Evolutionary conservation across 352 stramenopile genomes (phyloP).

Genomic region (Phytopythium cucurbitacearum): DNA sequence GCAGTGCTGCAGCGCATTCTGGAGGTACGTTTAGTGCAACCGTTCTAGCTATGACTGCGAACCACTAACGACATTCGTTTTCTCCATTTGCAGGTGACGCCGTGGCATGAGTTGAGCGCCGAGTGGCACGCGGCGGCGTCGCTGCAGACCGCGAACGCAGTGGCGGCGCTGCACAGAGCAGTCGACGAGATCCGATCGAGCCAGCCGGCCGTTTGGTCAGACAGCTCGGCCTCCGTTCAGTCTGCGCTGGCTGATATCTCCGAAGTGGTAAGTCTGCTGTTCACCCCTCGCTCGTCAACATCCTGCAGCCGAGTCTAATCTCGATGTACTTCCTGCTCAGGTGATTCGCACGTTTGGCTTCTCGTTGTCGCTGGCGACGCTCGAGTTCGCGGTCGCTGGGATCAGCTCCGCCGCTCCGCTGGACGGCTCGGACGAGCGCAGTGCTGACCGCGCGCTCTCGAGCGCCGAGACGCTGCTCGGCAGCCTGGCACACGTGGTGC

Average conservation of each 20-base stretch:
- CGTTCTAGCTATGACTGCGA: conserved; percentile 10
- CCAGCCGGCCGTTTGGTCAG: neutral
- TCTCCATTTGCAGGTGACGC: neutral
- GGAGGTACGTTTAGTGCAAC: neutral
- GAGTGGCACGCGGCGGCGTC: conserved; percentile 32
- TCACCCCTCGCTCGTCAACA: too few relatives aligned
- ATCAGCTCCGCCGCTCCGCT: neutral
- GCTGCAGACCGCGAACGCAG: conserved; percentile 34
- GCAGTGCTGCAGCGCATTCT: conserved; percentile 24
- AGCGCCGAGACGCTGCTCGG: conserved; percentile 29
- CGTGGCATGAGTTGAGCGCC: conserved; percentile 26
- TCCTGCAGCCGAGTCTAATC: neutral
- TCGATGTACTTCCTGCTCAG: neutral
- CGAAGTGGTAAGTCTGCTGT: neutral
- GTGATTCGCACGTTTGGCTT: neutral
- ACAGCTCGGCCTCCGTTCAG: neutral
- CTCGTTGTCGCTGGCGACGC: conserved; percentile 1
- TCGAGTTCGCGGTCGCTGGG: conserved; percentile 1
- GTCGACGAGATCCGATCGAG: neutral
- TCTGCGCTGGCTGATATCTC: neutral
- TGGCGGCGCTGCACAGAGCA: conserved; percentile 24
- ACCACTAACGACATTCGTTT: neutral
- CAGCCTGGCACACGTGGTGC: conserved; percentile 16
- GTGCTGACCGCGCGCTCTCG: conserved; percentile 8
- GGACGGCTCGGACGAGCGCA: neutral